These are phyloP conservation scores for Leucocoprinus birnbaumii DNA, from an alignment of 768 basidiomycete species.

Conservation along the genomic window DNA sequence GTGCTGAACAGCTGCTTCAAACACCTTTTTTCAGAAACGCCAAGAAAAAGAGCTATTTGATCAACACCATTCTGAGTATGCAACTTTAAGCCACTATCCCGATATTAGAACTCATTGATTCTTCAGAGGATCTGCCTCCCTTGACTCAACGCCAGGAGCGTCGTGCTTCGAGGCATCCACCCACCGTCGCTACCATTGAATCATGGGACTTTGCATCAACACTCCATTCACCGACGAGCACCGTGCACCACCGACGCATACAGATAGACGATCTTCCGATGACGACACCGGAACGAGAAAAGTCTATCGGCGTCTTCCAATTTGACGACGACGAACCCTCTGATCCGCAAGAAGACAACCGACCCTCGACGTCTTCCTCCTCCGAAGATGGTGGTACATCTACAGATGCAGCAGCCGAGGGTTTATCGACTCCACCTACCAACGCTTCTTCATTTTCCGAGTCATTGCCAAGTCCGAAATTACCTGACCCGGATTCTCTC, in stretches of 20 bases:
- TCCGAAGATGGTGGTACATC: neutral
- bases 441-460: neutral
- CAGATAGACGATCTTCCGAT: slow-evolving; percentile 8
- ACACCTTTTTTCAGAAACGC: slow-evolving; percentile 77
- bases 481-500: neutral
- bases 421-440: neutral
- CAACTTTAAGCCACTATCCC: neutral
- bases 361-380: neutral
- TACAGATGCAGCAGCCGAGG: neutral
- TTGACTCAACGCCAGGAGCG: slow-evolving; percentile 73
- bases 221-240: slow-evolving; percentile 32
- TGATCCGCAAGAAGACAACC: neutral
- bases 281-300: neutral
- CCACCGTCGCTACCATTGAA: slow-evolving; percentile 52
- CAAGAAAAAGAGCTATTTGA: slow-evolving; percentile 78
- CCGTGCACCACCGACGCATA: slow-evolving; percentile 24
- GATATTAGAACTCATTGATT: too few relatives aligned
- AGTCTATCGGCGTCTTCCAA: neutral
- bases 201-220: slow-evolving; percentile 80
- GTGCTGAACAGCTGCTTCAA: slow-evolving; percentile 72
- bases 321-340: neutral
- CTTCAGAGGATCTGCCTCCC: slow-evolving; percentile 65
- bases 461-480: neutral
- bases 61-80: slow-evolving; percentile 68
- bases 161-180: slow-evolving; percentile 33